phyloP scores from a whole-genome alignment of 306 rosid genomes.

The Boehmeria nivea region DNA sequence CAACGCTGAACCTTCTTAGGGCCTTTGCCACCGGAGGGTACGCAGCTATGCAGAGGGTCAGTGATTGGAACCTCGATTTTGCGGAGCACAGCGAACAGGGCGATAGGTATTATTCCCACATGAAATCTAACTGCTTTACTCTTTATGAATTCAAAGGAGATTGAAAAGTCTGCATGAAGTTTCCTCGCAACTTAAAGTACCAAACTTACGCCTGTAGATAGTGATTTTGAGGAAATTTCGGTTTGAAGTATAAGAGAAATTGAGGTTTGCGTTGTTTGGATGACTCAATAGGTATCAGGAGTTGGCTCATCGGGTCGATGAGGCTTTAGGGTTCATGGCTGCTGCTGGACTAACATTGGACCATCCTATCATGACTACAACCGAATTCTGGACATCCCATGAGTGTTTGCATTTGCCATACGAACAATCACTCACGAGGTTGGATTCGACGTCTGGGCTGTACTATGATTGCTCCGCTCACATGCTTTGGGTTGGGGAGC shows the following conservation, averaged over 20 bases:
- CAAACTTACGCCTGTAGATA: too few species aligned
- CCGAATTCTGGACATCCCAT: conserved; percentile 84
- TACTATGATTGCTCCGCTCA: conserved; percentile 79
- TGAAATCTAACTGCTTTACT: neutral
- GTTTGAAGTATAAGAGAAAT: too few species aligned
- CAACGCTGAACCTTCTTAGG: conserved; percentile 63
- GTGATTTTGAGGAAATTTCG: neutral
- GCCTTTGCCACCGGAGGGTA: conserved; percentile 79
- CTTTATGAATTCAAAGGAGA: neutral
- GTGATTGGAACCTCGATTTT: conserved; percentile 74
- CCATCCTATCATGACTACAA: conserved; percentile 57
- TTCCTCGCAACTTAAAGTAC: too few species aligned
- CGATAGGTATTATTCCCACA: conserved; percentile 39
- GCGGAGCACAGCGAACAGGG: conserved; percentile 70
- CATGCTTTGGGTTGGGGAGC: conserved; percentile 80
- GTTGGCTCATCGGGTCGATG: conserved; percentile 60
- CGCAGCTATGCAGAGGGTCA: conserved; percentile 75
- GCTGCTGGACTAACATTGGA: conserved; percentile 71
- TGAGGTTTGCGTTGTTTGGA: neutral
- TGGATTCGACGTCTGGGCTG: conserved; percentile 66
- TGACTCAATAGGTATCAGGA: conserved; percentile 53
- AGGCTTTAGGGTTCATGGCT: conserved; percentile 73
- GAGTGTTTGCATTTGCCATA: conserved; percentile 72
- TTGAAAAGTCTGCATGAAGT: too few species aligned
- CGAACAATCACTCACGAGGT: conserved; percentile 63